Evolutionary conservation across 345 rosid species (phyloP).

Genomic region (Eucalyptus erythrocorys): DNA sequence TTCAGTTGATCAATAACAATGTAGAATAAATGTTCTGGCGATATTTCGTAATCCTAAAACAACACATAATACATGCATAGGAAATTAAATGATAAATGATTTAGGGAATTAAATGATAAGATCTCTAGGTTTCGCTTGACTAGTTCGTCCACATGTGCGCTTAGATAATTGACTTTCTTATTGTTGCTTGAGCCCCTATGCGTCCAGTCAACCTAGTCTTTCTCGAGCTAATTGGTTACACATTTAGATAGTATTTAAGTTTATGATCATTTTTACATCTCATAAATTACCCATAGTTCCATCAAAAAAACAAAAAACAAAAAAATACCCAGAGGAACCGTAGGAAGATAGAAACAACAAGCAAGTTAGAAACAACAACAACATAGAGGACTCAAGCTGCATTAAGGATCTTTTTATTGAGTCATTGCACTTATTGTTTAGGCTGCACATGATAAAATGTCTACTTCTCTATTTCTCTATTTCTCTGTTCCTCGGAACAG

Average conservation of each 20-base stretch:
- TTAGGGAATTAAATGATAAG: neutral
- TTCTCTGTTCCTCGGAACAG: no score
- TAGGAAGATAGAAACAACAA: no score
- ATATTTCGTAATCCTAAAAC: neutral
- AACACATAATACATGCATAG: neutral
- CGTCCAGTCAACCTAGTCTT: neutral
- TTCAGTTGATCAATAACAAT: neutral
- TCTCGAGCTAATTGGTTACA: neutral
- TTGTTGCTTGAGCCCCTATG: neutral
- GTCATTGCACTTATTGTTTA: no score
- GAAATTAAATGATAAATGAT: neutral
- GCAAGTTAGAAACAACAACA: no score
- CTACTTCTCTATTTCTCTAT: no score
- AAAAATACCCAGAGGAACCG: no score
- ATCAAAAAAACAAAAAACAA: no score
- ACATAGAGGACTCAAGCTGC: no score
- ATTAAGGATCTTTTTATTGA: no score
- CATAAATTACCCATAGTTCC: no score
- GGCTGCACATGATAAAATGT: no score
- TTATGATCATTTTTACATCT: neutral
- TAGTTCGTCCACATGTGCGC: neutral
- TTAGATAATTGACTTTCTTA: neutral
- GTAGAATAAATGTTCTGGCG: neutral
- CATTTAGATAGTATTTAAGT: neutral
- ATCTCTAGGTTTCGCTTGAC: neutral